Evolutionary conservation across 495 filamentous ascomycete species (phyloP), one percentile per base, ranked within the genome.

Genomic region (Aspergillus steynii): DNA sequence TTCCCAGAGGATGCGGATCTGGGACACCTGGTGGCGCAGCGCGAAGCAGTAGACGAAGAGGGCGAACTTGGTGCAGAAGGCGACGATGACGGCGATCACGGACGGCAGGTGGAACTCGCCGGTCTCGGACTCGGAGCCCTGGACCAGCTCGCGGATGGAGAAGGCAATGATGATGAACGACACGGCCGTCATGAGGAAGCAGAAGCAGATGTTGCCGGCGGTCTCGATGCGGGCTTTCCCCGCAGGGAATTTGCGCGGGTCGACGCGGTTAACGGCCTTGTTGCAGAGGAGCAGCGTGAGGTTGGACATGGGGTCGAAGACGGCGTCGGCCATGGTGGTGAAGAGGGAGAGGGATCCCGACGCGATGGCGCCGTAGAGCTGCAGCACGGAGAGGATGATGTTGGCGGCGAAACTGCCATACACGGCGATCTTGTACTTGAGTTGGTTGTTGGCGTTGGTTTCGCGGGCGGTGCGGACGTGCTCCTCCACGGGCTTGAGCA

Each of bases 171-270:
- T 82, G 72, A 98, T 90, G 63, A 91, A 81, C 2, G 93, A 96
- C 20, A 99, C 94, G 50, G 91, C 80, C 51, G 85, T 90, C 95
- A 99, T 99, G 66, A 99, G 82, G 77, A 96, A 96, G 77, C 94
- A 97, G 81, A 99, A 99, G 62, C 88, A 86, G 65, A 99, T 98
- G 69, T 98, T 99, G 50, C 95, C 95, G 1, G 92, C 91, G 5
- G 93, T 98, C 75, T 99, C 95, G 55, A 99, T 90, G 26, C 95
- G 88, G 7, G 93, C 93, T 72, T 97, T 98, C 59, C 95, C 95
- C 0, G 89, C 91, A 3, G 95, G 95, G 74, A 97, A 99, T 55
- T 89, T 88, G 62, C 85, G 85, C n/a, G 91, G 84, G 69, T 98
- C 93, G 60, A 98, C 96, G 51, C 83, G 86, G 65, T 88, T 88